A percentile compares a stretch with the other conserved stretches of the same genome.
Conservation (phyloP, 192 early-diverging fungal species). For the Gamsiella multidivaricata region DNA sequence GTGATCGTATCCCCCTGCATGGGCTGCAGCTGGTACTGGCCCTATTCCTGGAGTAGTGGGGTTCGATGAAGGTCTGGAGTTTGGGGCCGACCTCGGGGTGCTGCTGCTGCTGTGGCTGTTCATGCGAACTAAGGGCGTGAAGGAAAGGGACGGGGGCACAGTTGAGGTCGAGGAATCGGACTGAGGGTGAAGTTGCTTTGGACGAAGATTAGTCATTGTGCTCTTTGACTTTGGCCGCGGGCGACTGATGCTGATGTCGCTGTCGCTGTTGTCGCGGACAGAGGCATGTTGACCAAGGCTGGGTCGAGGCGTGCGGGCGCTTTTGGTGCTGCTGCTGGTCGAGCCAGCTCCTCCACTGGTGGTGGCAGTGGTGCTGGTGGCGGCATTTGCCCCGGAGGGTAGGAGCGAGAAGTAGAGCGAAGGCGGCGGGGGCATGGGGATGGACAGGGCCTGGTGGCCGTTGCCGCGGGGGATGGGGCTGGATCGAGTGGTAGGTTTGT, state of each 20-base stretch:
- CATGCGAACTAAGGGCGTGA: background rate
- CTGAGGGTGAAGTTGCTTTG: slow-evolving; percentile 3
- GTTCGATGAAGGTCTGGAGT: slow-evolving; percentile 8
- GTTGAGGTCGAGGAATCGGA: slow-evolving; percentile 27
- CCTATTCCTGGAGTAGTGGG: slow-evolving; percentile 19
- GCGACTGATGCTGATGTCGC: too few species aligned
- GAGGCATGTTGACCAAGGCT: too few species aligned
- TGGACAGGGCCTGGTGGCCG: slow-evolving; percentile 46
- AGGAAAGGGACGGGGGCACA: background rate
- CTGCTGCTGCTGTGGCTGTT: slow-evolving; percentile 3
- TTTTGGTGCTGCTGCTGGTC: background rate
- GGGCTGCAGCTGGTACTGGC: too few species aligned
- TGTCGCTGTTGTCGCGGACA: background rate
- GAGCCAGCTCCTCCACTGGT: background rate
- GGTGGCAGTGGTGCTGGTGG: background rate
- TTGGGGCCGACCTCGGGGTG: background rate
- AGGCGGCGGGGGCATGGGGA: slow-evolving; percentile 33
- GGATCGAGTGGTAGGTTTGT: slow-evolving; percentile 5
- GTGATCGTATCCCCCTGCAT: slow-evolving; percentile 22
- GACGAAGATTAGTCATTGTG: background rate
- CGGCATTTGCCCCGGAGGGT: background rate
- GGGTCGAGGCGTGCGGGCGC: too few species aligned
- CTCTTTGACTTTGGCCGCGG: slow-evolving; percentile 13
- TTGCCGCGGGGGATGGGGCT: slow-evolving; percentile 39
- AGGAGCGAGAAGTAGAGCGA: slow-evolving; percentile 32